A percentile compares a stretch with the other conserved stretches of the same genome.
phyloP scores from a whole-genome alignment of 2,329 filamentous ascomycete genomes.

The Ophiostoma novo-ulmi region DNA sequence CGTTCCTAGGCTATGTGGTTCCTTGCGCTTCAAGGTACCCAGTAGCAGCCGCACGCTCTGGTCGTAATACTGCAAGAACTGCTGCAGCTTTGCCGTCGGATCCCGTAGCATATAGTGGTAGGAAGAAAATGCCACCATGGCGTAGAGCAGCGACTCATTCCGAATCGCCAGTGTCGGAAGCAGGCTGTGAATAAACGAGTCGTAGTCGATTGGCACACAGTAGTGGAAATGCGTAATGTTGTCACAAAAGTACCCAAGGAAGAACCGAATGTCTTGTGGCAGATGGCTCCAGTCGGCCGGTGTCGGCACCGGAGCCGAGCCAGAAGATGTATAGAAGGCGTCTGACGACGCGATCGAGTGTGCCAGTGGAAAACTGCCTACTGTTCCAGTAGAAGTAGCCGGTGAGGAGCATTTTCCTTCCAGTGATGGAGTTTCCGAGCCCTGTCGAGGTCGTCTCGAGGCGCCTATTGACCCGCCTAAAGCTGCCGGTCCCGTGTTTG shows the following conservation, averaged over 20 bases:
- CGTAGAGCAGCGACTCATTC: conserved; percentile 76
- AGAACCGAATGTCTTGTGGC: conserved; percentile 66
- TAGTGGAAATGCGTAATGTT: conserved; percentile 81
- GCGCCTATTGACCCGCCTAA: not conserved
- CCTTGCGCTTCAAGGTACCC: conserved; percentile 62
- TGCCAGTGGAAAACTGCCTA: conserved; percentile 36
- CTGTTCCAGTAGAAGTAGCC: conserved; percentile 44
- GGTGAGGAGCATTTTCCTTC: conserved; percentile 51
- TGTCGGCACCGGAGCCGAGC: conserved; percentile 28
- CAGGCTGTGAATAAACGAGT: conserved; percentile 66
- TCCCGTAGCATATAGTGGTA: conserved; percentile 74
- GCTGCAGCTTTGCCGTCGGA: conserved; percentile 66
- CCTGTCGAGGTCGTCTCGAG: conserved; percentile 35
- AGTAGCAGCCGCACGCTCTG: conserved; percentile 75
- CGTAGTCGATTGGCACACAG: conserved; percentile 64
- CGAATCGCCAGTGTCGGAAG: conserved; percentile 67
- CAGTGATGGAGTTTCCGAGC: conserved; percentile 51
- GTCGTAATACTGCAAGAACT: conserved; percentile 87
- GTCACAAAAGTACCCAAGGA: conserved; percentile 71
- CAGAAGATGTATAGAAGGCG: not conserved
- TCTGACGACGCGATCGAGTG: conserved; percentile 29
- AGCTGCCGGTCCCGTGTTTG: not conserved
- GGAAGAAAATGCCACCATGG: conserved; percentile 79
- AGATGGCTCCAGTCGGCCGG: conserved; percentile 52
- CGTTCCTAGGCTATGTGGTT: conserved; percentile 63